phyloP scores from a whole-genome alignment of 371 early-diverging fungal species.

The Syncephalastrum contaminatum region DNA sequence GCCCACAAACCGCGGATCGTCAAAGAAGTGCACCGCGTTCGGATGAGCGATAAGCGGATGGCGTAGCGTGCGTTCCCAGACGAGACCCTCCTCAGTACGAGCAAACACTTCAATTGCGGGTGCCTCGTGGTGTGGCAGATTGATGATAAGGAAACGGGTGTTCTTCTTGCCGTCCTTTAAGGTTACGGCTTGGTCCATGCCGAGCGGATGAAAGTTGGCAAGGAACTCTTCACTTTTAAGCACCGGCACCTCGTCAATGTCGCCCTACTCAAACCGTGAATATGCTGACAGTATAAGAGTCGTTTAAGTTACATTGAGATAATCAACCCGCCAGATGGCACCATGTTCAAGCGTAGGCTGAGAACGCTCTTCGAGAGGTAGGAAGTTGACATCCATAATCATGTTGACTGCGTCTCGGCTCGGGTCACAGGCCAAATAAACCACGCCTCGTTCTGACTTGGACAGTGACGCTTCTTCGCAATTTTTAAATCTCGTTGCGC shows the following conservation, averaged over 20 bases:
- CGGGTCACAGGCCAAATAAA: slow-evolving; percentile 38
- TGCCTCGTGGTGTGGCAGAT: slow-evolving; percentile 12
- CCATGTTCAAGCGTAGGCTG: slow-evolving; percentile 10
- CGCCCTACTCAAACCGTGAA: slow-evolving; percentile 1
- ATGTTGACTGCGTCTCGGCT: slow-evolving; percentile 21
- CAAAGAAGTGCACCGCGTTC: slow-evolving; percentile 30
- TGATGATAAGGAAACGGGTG: slow-evolving; percentile 17
- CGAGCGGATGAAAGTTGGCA: slow-evolving; percentile 26
- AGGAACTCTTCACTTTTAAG: not conserved
- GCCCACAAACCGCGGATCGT: slow-evolving; percentile 18
- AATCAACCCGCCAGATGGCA: slow-evolving; percentile 33
- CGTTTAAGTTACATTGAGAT: slow-evolving; percentile 15
- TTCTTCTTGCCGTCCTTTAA: not conserved
- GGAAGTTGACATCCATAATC: slow-evolving; percentile 23
- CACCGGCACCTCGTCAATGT: not conserved
- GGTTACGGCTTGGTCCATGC: slow-evolving; percentile 10
- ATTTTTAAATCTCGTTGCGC: slow-evolving; percentile 21
- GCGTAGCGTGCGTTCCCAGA: slow-evolving; percentile 23
- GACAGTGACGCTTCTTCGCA: slow-evolving; percentile 36
- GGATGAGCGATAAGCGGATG: slow-evolving; percentile 27
- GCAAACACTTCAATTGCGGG: slow-evolving; percentile 26
- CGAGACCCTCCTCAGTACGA: slow-evolving; percentile 9
- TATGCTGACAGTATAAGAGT: not conserved
- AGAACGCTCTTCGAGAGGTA: slow-evolving; percentile 7
- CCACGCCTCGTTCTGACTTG: slow-evolving; percentile 19